Conservation (phyloP, 441 rosid species). For the Isatis lusitanica region DNA sequence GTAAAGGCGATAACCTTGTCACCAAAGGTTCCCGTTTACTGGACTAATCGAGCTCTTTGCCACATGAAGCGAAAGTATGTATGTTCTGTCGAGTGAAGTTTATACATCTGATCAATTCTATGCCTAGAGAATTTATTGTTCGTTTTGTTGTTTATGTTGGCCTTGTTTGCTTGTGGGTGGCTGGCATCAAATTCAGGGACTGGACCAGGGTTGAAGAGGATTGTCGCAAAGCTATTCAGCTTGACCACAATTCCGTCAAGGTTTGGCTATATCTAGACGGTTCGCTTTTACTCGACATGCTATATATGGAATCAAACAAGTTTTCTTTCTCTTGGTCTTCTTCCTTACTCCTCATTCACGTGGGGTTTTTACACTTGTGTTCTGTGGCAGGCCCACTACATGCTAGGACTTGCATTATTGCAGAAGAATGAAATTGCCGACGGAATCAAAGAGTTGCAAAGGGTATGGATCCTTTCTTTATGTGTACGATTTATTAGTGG, state of each 20-base stretch:
- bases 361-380: background rate
- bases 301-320: slow-evolving; percentile 42
- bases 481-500: background rate
- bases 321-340: slow-evolving; percentile 18
- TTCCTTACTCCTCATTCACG: background rate
- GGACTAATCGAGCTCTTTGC: slow-evolving; percentile 93
- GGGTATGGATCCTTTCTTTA: slow-evolving; percentile 40
- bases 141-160: background rate
- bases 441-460: slow-evolving; percentile 74
- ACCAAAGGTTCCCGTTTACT: slow-evolving; percentile 81
- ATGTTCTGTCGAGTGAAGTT: background rate
- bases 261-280: slow-evolving; percentile 33
- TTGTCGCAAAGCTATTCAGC: slow-evolving; percentile 70
- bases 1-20: slow-evolving; percentile 77
- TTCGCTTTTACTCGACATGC: background rate
- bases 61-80: slow-evolving; percentile 85
- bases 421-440: slow-evolving; percentile 48
- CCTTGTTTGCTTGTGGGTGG: slow-evolving; percentile 9
- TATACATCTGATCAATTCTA: background rate
- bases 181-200: slow-evolving; percentile 49
- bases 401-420: slow-evolving; percentile 84
- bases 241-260: slow-evolving; percentile 73
- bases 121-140: background rate
- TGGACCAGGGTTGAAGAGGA: slow-evolving; percentile 88
- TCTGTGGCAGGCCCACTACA: slow-evolving; percentile 70